Evolutionary conservation across 2,329 filamentous ascomycete genomes (phyloP).

Genomic region (Paracorniculantispora psalliotae): DNA sequence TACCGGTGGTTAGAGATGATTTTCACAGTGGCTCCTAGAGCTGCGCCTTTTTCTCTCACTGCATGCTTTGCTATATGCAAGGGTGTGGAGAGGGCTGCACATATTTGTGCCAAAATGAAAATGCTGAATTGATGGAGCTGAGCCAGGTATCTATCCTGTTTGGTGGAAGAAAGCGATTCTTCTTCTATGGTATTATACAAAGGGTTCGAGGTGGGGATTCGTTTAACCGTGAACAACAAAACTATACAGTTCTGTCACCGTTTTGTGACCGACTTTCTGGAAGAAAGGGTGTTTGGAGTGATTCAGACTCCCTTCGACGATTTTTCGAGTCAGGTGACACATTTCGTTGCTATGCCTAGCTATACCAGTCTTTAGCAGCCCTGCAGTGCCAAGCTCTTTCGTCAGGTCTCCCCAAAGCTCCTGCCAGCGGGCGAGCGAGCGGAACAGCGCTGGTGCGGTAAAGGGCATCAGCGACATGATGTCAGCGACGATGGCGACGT

Average conservation of each 20-base stretch:
- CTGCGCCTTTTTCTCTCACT: conserved; percentile 47
- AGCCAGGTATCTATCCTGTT: neutral
- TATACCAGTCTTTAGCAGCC: conserved; percentile 5
- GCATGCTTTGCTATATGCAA: conserved; percentile 40
- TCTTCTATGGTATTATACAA: neutral
- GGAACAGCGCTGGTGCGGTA: conserved; percentile 12
- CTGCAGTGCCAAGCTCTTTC: neutral
- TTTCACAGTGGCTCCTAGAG: conserved; percentile 15
- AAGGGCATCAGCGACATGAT: conserved; percentile 15
- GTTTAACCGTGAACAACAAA: neutral
- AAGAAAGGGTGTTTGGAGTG: conserved; percentile 7
- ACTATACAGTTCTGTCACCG: conserved; percentile 7
- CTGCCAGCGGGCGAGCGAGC: conserved; percentile 20
- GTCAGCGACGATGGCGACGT: conserved; percentile 14
- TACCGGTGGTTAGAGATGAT: neutral
- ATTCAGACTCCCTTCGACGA: conserved; percentile 2
- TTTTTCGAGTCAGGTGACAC: neutral
- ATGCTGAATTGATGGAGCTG: neutral
- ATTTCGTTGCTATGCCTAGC: conserved; percentile 1
- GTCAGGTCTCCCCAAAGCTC: conserved; percentile 16
- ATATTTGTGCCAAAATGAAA: neutral
- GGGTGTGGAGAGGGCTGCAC: conserved; percentile 44
- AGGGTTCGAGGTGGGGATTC: neutral
- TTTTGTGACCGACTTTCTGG: conserved; percentile 11
- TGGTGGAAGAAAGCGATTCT: neutral